phyloP scores from a whole-genome alignment of 352 stramenopile genomes.

The Phytopythium cucurbitacearum region DNA sequence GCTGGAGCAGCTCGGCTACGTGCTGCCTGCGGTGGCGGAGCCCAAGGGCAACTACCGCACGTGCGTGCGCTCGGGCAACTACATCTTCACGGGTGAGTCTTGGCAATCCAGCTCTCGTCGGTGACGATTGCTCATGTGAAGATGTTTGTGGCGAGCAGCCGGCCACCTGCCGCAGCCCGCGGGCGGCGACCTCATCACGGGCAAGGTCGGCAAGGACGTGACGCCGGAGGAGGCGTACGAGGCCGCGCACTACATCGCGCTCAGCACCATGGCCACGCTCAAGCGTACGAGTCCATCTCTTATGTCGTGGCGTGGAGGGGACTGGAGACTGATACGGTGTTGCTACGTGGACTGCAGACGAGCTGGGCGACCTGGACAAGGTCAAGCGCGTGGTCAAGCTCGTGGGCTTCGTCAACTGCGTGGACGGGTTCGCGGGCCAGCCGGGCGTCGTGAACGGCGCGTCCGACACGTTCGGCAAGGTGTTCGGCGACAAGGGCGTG shows the following conservation, averaged over 20 bases:
- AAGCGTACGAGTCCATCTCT: constrained; percentile 49
- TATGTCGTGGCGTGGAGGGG: neutral
- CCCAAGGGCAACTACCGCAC: constrained; percentile 92
- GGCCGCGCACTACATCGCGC: constrained; percentile 82
- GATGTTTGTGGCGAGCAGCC: constrained; percentile 19
- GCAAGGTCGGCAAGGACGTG: constrained; percentile 88
- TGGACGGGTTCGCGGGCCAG: constrained; percentile 90
- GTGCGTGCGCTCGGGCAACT: constrained; percentile 76
- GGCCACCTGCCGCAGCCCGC: constrained; percentile 76
- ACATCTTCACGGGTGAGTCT: constrained; percentile 63
- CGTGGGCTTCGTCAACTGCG: constrained; percentile 95
- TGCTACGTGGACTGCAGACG: constrained; percentile 27
- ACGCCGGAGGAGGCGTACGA: constrained; percentile 90
- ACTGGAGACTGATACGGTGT: constrained; percentile 1
- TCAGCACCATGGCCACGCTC: constrained; percentile 90
- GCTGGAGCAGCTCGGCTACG: constrained; percentile 83
- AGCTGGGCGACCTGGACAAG: constrained; percentile 90
- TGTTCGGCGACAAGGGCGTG: constrained; percentile 88
- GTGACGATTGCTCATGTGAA: neutral
- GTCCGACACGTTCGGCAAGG: constrained; percentile 91
- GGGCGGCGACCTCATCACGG: constrained; percentile 75
- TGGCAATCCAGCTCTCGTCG: neutral
- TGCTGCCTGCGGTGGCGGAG: constrained; percentile 69
- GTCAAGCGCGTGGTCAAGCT: constrained; percentile 95
- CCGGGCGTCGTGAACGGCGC: constrained; percentile 94